Percentiles rank a stretch among this genome's conserved stretches.
Conservation (phyloP, 2,329 filamentous ascomycete species). For the Colletotrichum sp. region DNA sequence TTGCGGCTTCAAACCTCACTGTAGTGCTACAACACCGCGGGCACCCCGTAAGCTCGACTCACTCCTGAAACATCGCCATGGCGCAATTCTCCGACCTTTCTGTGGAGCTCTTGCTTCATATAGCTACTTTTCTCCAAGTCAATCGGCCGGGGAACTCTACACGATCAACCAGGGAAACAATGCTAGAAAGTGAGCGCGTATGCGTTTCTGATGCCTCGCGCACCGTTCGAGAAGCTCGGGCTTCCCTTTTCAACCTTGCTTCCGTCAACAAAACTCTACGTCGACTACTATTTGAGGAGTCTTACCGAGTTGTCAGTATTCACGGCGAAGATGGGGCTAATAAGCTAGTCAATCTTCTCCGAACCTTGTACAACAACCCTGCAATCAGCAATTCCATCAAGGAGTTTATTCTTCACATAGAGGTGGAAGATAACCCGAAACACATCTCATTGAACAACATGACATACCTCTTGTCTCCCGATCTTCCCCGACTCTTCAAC, state of each 20-base stretch:
- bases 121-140: not conserved
- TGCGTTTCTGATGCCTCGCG: not conserved
- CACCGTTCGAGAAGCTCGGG: not conserved
- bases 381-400: not conserved
- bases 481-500: not conserved
- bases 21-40: not conserved
- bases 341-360: not conserved
- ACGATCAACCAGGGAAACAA: not conserved
- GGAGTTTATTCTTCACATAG: not conserved
- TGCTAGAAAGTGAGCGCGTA: too few species aligned
- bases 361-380: not conserved
- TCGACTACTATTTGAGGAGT: not conserved
- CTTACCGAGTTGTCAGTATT: not conserved
- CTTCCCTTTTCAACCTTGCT: not conserved
- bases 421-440: accelerated
- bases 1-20: not conserved
- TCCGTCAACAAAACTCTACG: too few species aligned
- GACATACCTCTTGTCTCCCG: not conserved
- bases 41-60: not conserved
- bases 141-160: not conserved
- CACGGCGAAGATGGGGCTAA: not conserved
- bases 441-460: not conserved
- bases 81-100: not conserved
- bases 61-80: not conserved
- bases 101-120: not conserved